These are phyloP conservation scores for Diplodia corticola DNA, from an alignment of 2,329 filamentous ascomycete genomes.

Conservation along the genomic window DNA sequence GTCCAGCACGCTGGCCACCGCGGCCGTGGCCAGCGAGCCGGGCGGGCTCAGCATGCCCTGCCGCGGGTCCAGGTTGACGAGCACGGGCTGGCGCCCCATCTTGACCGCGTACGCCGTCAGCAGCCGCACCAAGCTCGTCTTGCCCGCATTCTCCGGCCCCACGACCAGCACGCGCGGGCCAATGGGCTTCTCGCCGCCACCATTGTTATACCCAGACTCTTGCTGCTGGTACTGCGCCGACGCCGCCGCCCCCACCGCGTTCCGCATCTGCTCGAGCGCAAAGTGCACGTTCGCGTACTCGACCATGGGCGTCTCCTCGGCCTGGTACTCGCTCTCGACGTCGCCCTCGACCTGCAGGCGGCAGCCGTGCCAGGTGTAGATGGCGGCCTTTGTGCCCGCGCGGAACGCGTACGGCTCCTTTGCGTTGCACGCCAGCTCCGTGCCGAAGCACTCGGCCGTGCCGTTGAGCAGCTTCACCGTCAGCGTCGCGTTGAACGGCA, in stretches of 20 bases:
- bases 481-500: constrained; percentile 37
- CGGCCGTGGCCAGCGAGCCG: constrained; percentile 81
- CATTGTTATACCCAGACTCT: not conserved
- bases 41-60: constrained; percentile 62
- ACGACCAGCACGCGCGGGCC: constrained; percentile 84
- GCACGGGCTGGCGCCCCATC: constrained; percentile 70
- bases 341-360: constrained; percentile 75
- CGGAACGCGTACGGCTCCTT: constrained; percentile 70
- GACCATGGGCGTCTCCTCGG: constrained; percentile 76
- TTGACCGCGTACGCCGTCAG: constrained; percentile 78
- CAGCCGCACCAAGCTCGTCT: constrained; percentile 77
- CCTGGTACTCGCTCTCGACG: constrained; percentile 66
- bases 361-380: constrained; percentile 92
- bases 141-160: constrained; percentile 76
- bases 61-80: constrained; percentile 80
- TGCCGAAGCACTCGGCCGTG: constrained; percentile 90
- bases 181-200: constrained; percentile 38
- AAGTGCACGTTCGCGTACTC: constrained; percentile 85
- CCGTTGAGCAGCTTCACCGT: constrained; percentile 68
- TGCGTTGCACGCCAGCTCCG: constrained; percentile 80
- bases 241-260: constrained; percentile 51
- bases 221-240: constrained; percentile 34
- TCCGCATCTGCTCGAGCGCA: constrained; percentile 68
- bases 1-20: constrained; percentile 84
- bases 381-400: constrained; percentile 73